These are phyloP conservation scores for Didymella lethalis DNA, from an alignment of 2,329 filamentous ascomycete species.

Conservation along the genomic window DNA sequence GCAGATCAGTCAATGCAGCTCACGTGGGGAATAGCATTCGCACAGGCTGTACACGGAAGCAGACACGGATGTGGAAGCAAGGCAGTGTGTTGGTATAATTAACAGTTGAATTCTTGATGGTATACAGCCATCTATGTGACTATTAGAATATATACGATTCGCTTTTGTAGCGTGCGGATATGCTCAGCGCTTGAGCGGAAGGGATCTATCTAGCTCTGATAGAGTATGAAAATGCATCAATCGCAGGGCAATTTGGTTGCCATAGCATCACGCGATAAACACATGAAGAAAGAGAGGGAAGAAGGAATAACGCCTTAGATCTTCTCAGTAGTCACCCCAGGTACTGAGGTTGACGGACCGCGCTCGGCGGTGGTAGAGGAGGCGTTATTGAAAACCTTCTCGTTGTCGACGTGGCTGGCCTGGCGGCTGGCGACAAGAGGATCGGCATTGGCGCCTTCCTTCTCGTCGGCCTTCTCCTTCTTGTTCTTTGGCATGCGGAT, in stretches of 20 bases:
- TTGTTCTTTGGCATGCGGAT: constrained; percentile 61
- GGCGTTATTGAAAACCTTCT: constrained; percentile 21
- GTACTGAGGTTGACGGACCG: constrained; percentile 19
- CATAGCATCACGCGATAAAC: constrained; percentile 4
- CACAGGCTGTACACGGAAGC: neutral
- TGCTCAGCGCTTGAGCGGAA: constrained; percentile 17
- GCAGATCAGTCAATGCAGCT: neutral
- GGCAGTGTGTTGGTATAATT: neutral
- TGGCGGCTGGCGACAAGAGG: constrained; percentile 16
- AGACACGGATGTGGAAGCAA: neutral
- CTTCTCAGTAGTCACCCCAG: constrained; percentile 28
- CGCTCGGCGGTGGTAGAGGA: constrained; percentile 24
- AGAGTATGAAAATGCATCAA: neutral
- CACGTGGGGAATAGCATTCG: neutral
- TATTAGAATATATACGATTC: constrained; percentile 14
- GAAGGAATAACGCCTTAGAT: constrained; percentile 1
- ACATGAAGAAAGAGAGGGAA: neutral
- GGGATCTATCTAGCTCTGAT: constrained; percentile 15
- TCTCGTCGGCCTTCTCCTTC: constrained; percentile 45
- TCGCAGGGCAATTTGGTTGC: neutral
- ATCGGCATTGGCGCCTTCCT: constrained; percentile 9
- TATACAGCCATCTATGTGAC: constrained; percentile 5
- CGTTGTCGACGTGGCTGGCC: constrained; percentile 21
- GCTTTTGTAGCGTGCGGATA: constrained; percentile 6
- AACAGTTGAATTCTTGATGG: constrained; percentile 5